Evolutionary conservation across 169 alveolate species (phyloP).

Genomic region (Cystoisospora suis): DNA sequence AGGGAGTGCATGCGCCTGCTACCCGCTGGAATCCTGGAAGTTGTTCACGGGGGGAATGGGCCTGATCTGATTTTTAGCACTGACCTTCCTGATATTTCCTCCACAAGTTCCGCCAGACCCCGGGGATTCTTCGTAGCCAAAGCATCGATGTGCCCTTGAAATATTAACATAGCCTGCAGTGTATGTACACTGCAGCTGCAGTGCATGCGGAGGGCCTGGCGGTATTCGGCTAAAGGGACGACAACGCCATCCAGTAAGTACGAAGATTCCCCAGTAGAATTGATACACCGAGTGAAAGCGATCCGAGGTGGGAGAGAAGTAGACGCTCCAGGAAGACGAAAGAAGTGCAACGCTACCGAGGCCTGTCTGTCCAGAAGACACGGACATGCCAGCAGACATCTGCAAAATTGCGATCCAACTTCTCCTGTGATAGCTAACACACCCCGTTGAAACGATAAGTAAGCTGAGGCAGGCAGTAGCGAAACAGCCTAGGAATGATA

Average conservation of each 20-base stretch:
- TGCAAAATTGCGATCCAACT: too few species aligned
- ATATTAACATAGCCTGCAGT: constrained; percentile 29
- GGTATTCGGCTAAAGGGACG: constrained; percentile 5
- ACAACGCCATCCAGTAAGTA: neutral
- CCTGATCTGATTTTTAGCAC: too few species aligned
- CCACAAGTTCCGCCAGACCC: constrained; percentile 4
- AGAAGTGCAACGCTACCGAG: neutral
- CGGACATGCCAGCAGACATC: too few species aligned
- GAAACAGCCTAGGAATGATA: too few species aligned
- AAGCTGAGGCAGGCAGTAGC: too few species aligned
- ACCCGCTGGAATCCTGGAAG: too few species aligned
- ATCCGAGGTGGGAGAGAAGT: neutral
- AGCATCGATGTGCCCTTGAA: constrained; percentile 34
- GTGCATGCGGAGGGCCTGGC: constrained; percentile 12
- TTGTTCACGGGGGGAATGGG: too few species aligned
- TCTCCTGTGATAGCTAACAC: too few species aligned
- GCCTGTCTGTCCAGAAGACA: neutral
- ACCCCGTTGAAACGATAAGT: too few species aligned
- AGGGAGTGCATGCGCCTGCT: too few species aligned
- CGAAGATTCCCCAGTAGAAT: neutral
- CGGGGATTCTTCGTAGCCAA: constrained; percentile 2
- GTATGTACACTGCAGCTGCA: constrained; percentile 35
- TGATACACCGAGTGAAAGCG: constrained; percentile 13
- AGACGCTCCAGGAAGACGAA: neutral
- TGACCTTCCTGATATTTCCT: constrained; percentile 25